These are phyloP conservation scores for Rhizopogon hawkerae DNA, from an alignment of 1,284 basidiomycete species.

Conservation along the genomic window DNA sequence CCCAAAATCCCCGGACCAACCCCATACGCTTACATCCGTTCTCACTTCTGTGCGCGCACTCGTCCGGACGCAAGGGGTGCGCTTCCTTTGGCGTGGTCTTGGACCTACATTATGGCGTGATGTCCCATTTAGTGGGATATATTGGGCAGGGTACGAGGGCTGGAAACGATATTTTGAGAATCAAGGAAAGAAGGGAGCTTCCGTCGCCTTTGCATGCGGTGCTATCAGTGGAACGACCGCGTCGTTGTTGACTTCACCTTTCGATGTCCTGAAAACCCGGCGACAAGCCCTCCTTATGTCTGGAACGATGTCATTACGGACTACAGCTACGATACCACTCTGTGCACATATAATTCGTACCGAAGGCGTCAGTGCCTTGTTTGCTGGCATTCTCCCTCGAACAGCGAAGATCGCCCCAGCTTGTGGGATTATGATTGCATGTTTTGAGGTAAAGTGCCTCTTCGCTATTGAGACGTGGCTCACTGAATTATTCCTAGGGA, in stretches of 20 bases:
- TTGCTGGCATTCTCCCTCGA: constrained; percentile 80
- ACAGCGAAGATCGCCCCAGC: constrained; percentile 98
- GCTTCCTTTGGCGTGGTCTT: constrained; percentile 83
- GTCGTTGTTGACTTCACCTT: constrained; percentile 87
- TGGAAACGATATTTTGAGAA: constrained; percentile 49
- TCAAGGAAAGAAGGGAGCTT: constrained; percentile 53
- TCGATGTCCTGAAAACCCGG: constrained; percentile 94
- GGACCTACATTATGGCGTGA: constrained; percentile 93
- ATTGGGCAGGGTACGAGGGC: constrained; percentile 76
- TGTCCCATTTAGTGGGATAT: constrained; percentile 93
- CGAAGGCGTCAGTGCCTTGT: constrained; percentile 76
- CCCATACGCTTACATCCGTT: constrained; percentile 68
- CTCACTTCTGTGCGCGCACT: constrained; percentile 54
- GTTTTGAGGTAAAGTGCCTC: constrained; percentile 67
- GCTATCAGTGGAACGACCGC: constrained; percentile 76
- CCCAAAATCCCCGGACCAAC: constrained; percentile 54
- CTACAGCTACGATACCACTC: constrained; percentile 49
- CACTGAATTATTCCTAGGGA: constrained; percentile 32
- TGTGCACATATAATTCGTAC: constrained; percentile 63
- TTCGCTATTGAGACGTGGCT: constrained; percentile 4
- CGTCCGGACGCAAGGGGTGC: constrained; percentile 56
- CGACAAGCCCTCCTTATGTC: constrained; percentile 71
- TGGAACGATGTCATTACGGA: constrained; percentile 31
- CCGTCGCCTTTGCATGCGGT: constrained; percentile 75
- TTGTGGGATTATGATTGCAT: constrained; percentile 96